Base-by-base conservation (phyloP, 305 asterid genomes). In the Plantago coronopus region DNA sequence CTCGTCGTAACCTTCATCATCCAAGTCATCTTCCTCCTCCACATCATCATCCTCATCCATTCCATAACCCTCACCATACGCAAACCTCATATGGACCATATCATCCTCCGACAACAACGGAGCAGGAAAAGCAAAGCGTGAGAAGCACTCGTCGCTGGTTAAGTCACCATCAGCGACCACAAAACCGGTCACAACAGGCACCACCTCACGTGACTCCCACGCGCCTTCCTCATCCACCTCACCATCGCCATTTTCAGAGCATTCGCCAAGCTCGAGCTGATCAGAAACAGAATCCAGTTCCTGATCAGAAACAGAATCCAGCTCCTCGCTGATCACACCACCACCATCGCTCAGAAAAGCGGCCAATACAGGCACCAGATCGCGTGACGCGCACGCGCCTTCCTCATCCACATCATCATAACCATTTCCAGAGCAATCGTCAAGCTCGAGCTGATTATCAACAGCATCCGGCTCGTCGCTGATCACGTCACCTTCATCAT, bases 1-100 rank as follows among this genome's bases (percentile, higher is more conserved):
- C 37, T 84, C 95, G 62, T 80, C 73, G 37, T 83, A 88, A 7
- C 68, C 72, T 22, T 59, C 61, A 4, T 29, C 64, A 0, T 55
- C 78, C 0, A 62, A 75, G 0, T 61, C 73, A 1, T 22, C 68
- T 0, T 31, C 77, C n/a, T n/a, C n/a, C n/a, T n/a, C n/a, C n/a
- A n/a, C n/a, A 3, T 64, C 59, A 1, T 37, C 56, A 3, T 16
- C 75, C 0, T 61, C 66, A 43, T 59, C 64, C 7, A 4, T 5
- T 7, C 5, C 61, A 22, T 6, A 46, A 69, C 19, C 66, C 11
- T 51, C 46, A 27, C 61, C 11, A 21, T 76, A 68, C 4, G 67
- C 76, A 15, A 2, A 27, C 31, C 2, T 5, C 4, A 27, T 27
- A 2, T 27, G 4, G 5, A 2, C 31, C 31, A 27, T 5, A 34